Percentiles rank a stretch among this genome's conserved stretches.
Evolutionary conservation across 1,284 basidiomycete species (phyloP).

Genomic region (Malassezia vespertilionis): DNA sequence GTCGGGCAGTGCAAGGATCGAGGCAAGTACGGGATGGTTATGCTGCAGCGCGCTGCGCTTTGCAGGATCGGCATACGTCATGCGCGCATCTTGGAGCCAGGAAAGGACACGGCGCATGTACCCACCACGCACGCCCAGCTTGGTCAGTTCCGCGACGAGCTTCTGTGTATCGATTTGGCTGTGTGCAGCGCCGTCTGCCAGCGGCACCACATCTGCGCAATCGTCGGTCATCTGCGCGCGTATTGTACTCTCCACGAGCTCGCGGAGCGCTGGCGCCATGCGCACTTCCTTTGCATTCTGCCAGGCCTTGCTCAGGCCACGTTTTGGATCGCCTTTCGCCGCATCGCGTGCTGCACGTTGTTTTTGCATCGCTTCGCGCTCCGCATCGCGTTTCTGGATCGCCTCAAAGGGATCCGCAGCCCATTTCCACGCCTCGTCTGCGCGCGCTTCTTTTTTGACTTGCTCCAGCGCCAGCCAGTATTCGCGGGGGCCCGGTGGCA

Average conservation of each 20-base stretch:
- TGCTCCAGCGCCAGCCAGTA: constrained; percentile 43
- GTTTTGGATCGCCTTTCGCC: constrained; percentile 21
- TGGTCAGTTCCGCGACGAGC: constrained; percentile 30
- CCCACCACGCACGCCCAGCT: constrained; percentile 40
- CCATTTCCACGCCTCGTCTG: constrained; percentile 39
- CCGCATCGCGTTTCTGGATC: constrained; percentile 28
- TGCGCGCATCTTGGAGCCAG: constrained; percentile 32
- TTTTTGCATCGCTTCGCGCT: constrained; percentile 29
- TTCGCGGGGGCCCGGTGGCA: constrained; percentile 43
- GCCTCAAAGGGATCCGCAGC: constrained; percentile 45
- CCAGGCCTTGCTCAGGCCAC: constrained; percentile 53
- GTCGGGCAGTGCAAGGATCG: constrained; percentile 34
- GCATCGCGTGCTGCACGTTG: constrained; percentile 22
- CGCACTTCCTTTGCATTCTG: constrained; percentile 66
- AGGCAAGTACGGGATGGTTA: constrained; percentile 28
- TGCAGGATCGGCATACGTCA: constrained; percentile 16
- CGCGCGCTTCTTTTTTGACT: constrained; percentile 32
- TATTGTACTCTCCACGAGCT: constrained; percentile 70
- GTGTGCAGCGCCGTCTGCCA: too few relatives aligned
- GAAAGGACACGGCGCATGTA: constrained; percentile 30
- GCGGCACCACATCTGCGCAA: constrained; percentile 19
- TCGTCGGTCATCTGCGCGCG: constrained; percentile 56
- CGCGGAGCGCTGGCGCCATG: constrained; percentile 67
- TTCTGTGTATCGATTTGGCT: constrained; percentile 15
- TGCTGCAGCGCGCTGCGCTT: constrained; percentile 10